Evolutionary conservation across 495 filamentous ascomycete genomes (phyloP), one percentile per base, ranked within the genome.

Genomic region (Aspergillus mulundensis): DNA sequence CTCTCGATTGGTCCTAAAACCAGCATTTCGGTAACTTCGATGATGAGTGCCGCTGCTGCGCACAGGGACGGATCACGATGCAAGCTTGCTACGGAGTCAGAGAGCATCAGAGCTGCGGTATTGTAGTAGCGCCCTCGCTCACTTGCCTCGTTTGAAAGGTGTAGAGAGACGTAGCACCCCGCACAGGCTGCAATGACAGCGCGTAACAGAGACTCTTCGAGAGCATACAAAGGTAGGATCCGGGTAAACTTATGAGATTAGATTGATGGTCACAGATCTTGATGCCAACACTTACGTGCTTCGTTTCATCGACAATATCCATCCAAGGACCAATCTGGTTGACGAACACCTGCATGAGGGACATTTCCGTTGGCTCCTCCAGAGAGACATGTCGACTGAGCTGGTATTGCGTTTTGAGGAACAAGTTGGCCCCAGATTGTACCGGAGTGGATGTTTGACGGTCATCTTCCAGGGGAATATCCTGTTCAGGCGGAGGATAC

Each of bases 1-100:
- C 87, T 79, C 60, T 90, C 84, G 21, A 84, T 48, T 19, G 59
- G 50, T 45, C 81, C 78, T 53, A 91, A 84, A 49, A 81, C 89
- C 89, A 98, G 96, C 60, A 88, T 85, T 64, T 97, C 90, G 68
- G 95, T 96, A 11, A 95, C 86, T 65, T 95, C 92, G 23, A 98
- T 80, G 18, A 94, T 87, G 24, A 95, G 83, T 3, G 94, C 91
- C 0, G 88, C 89, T 3, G 87, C 87, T n/a, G 94, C 91, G 69
- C 92, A 97, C 43, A 94, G 83, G 39, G 87, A 84, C 4, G 84
- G 89, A 64, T 97, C 86, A 50, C 91, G 82, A 60, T 90, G 83
- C 0, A 88, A 88, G 61, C 96, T 88, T 58, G 95, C 87, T 39
- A 95, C 67, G 20, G 81, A 80, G 38, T 80, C 80, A 32, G 92